phyloP scores from a whole-genome alignment of 305 asterid species.

The Fraxinus sp. region DNA sequence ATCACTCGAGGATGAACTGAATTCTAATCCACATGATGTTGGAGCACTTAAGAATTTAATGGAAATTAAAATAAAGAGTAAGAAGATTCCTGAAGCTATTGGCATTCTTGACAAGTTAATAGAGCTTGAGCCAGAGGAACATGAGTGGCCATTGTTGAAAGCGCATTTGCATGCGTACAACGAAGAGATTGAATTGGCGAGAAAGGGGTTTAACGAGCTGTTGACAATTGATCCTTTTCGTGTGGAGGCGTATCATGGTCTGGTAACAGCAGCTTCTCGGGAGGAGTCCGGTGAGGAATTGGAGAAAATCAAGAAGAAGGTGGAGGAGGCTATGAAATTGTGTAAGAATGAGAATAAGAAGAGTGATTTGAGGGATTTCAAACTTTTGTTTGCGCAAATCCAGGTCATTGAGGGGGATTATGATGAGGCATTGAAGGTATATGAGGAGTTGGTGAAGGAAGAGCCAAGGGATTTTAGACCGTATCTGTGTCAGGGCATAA shows the following conservation, averaged over 20 bases:
- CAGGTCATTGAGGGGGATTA: conserved; percentile 61
- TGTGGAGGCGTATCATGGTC: conserved; percentile 86
- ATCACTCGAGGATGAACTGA: conserved; percentile 42
- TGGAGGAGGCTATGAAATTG: conserved; percentile 51
- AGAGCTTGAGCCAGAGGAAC: conserved; percentile 65
- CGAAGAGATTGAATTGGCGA: conserved; percentile 60
- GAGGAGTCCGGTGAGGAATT: conserved; percentile 53
- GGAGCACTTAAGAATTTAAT: conserved; percentile 49
- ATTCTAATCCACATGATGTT: conserved; percentile 50
- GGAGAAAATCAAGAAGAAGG: conserved; percentile 38
- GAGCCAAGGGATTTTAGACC: conserved; percentile 96
- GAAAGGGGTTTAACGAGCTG: conserved; percentile 55
- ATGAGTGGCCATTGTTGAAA: conserved; percentile 79
- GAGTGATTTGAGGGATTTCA: conserved; percentile 64
- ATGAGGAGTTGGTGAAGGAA: conserved; percentile 69
- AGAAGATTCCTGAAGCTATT: conserved; percentile 59
- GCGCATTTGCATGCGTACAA: conserved; percentile 57
- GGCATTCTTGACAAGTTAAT: conserved; percentile 47
- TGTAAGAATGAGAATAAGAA: conserved; percentile 57
- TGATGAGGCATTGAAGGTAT: conserved; percentile 58
- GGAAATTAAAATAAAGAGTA: conserved; percentile 61
- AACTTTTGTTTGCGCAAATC: conserved; percentile 77
- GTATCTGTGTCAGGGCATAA: conserved; percentile 79
- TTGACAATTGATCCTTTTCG: conserved; percentile 58
- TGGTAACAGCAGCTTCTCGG: conserved; percentile 62